Evolutionary conservation across 371 early-diverging fungal species (phyloP), one percentile per base, ranked within the genome.

Genomic region (Basidiobolus meristosporus): DNA sequence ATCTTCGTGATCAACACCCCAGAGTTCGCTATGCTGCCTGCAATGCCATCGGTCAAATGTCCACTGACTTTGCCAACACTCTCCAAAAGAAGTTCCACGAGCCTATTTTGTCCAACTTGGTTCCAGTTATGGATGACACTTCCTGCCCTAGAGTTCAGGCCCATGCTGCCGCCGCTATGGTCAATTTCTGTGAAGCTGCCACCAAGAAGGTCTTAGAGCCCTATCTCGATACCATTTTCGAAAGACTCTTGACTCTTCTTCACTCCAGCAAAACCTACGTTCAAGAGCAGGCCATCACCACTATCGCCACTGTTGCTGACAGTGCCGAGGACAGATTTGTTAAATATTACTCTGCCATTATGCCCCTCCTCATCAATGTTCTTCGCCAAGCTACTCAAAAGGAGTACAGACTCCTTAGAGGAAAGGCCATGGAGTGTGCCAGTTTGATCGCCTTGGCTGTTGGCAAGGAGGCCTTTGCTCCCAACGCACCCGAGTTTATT

Each of bases 301-400:
- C 95, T 15, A 82, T 98, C 40, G 95, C 97, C 37, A 87, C 92
- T 2, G 81, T 96, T n/a, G 96, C 97, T 7, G 95, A 92, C 56
- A 76, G 78, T 42, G 88, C 93, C 16, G 83, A 79, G 52, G 82
- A 79, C 40, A 60, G 72, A 50, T 96, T 95, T 50, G 63, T 62
- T 47, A 77, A 82, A 60, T 93, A 87, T 60, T 91, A 93, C 55
- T 49, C 56, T 42, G 59, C 70, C n/a, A 88, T 96, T 51, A 92
- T 96, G 87, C 96, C 93, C 6, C 56, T 83, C 37, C 65, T 96
- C 46, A 58, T 98, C 31, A 73, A 81, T 47, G 76, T 90, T 33
- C 66, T 96, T 30, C 68, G 66, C 35, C 68, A 79, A 52, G 89
- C 90, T 4, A 72, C 72, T 12, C 70, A 65, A 42, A 78, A 75